A percentile compares a stretch with the other conserved stretches of the same genome.
These are phyloP conservation scores for Aureobasidium sp. DNA, from an alignment of 2,329 filamentous ascomycete species.

Conservation along the genomic window DNA sequence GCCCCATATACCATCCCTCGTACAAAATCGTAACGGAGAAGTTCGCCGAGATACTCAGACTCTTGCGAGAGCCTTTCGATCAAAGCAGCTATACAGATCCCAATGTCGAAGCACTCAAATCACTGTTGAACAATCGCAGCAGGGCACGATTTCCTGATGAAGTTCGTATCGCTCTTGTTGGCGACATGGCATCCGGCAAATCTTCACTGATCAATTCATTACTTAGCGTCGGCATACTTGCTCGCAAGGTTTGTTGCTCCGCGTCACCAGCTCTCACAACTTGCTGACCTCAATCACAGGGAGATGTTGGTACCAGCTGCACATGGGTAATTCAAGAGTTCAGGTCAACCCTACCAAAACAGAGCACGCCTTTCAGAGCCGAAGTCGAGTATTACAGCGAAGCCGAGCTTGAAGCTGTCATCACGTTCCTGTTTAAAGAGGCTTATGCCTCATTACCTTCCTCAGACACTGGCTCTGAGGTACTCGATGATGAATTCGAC, in stretches of 20 bases:
- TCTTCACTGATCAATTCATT: slow-evolving; percentile 20
- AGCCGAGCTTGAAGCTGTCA: neutral
- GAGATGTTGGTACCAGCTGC: slow-evolving; percentile 16
- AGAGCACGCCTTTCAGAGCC: slow-evolving; percentile 16
- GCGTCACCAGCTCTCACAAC: neutral
- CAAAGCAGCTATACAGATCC: neutral
- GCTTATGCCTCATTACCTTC: neutral
- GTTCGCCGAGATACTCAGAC: neutral
- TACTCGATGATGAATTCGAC: neutral
- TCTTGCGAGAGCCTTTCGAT: neutral
- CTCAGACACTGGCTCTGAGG: neutral
- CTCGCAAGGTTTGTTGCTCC: slow-evolving; percentile 14
- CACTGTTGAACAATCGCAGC: neutral
- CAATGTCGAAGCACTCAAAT: neutral
- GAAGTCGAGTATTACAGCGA: slow-evolving; percentile 16
- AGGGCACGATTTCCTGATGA: slow-evolving; percentile 2
- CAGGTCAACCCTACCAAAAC: slow-evolving; percentile 3
- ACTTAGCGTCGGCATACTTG: slow-evolving; percentile 17
- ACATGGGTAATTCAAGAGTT: slow-evolving; percentile 18
- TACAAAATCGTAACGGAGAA: neutral
- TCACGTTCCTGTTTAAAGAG: neutral
- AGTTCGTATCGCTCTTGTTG: slow-evolving; percentile 13
- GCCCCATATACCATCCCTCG: neutral
- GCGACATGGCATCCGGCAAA: slow-evolving; percentile 19
- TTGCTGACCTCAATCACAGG: slow-evolving; percentile 7